These are phyloP conservation scores for Rhynchosporium graminicola DNA, from an alignment of 2,329 filamentous ascomycete genomes.

Conservation along the genomic window DNA sequence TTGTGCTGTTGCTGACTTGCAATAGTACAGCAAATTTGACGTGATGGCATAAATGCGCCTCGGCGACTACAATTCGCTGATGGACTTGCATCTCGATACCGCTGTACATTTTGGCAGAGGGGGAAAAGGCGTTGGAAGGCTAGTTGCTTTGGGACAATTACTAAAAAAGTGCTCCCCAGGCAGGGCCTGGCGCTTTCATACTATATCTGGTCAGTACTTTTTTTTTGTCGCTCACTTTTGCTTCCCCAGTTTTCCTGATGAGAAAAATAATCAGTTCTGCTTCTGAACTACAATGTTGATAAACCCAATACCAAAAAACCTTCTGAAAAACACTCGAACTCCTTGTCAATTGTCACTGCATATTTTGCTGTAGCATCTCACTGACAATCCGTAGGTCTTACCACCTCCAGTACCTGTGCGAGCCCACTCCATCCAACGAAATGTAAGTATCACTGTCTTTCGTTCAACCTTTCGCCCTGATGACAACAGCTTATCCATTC, in stretches of 20 bases:
- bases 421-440: conserved; percentile 10
- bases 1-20: conserved; percentile 29
- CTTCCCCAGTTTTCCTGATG: conserved; percentile 55
- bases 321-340: conserved; percentile 49
- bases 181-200: not conserved
- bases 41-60: not conserved
- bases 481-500: conserved; percentile 76
- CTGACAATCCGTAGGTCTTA: conserved; percentile 19
- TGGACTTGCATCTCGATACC: not conserved
- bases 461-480: conserved; percentile 43
- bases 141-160: not conserved
- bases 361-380: not conserved
- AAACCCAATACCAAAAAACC: conserved; percentile 64
- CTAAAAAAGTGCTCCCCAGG: too few species aligned
- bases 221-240: not conserved
- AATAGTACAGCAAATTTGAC: not conserved
- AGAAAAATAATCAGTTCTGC: conserved; percentile 72
- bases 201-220: conserved; percentile 15
- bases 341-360: conserved; percentile 15
- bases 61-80: not conserved
- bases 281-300: conserved; percentile 69
- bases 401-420: not conserved
- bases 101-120: not conserved
- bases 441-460: conserved; percentile 28
- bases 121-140: not conserved